Conservation (phyloP, 352 stramenopile genomes). For the Globisporangium cederbergense region DNA sequence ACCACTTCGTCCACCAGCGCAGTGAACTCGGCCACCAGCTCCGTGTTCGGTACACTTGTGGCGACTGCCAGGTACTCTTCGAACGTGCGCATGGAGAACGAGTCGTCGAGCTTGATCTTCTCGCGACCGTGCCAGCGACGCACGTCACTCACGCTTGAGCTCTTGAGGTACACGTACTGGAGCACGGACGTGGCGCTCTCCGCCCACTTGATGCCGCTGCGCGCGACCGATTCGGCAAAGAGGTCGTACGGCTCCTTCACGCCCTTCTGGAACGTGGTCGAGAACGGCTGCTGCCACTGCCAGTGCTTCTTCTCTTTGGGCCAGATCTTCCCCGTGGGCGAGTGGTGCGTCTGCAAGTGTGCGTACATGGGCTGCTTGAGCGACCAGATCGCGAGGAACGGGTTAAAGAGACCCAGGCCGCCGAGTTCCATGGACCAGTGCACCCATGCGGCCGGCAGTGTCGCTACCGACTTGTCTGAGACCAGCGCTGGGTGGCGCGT, state of each 20-base stretch:
- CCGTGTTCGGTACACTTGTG: conserved; percentile 3
- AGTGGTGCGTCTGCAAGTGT: conserved; percentile 27
- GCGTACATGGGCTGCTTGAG: conserved; percentile 23
- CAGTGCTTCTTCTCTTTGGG: conserved; percentile 32
- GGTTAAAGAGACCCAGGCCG: conserved; percentile 40
- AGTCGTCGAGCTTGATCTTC: conserved; percentile 23
- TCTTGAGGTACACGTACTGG: conserved; percentile 29
- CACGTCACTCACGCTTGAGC: conserved; percentile 20
- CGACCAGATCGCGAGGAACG: conserved; percentile 37
- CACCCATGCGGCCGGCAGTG: conserved; percentile 31
- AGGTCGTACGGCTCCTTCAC: conserved; percentile 25
- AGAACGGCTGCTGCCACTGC: conserved; percentile 37
- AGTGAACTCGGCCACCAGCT: conserved; percentile 19
- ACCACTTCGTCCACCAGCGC: conserved; percentile 20
- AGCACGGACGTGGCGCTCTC: conserved; percentile 4
- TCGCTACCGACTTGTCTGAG: background rate
- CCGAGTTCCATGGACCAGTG: conserved; percentile 40
- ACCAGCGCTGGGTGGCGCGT: conserved; percentile 10
- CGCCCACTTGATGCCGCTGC: conserved; percentile 22
- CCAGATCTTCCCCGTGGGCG: conserved; percentile 20
- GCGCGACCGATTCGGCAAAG: conserved; percentile 26
- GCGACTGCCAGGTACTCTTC: conserved; percentile 26
- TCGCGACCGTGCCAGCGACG: conserved; percentile 19
- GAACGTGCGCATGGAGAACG: conserved; percentile 26
- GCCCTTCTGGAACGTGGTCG: conserved; percentile 17